Percentiles rank a stretch among this genome's conserved stretches.
These are phyloP conservation scores for Sherardia arvensis DNA, from an alignment of 257 asterid species.

Conservation along the genomic window DNA sequence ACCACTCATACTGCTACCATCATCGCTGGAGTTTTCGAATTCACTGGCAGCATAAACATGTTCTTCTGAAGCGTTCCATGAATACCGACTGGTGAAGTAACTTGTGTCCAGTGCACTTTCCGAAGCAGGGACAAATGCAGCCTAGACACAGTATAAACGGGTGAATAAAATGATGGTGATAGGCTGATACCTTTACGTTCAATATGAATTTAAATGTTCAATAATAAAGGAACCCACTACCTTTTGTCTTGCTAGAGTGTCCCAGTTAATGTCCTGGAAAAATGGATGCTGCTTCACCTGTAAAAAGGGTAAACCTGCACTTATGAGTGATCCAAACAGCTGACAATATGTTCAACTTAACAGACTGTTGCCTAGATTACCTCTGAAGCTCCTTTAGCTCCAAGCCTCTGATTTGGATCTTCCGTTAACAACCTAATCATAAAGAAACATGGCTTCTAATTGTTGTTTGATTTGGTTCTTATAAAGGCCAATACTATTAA, in stretches of 20 bases:
- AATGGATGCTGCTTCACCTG: slow-evolving; percentile 95
- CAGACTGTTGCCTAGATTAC: slow-evolving; percentile 23
- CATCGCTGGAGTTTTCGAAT: slow-evolving; percentile 73
- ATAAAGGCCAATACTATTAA: not conserved
- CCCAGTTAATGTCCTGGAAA: slow-evolving; percentile 96
- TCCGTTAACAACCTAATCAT: slow-evolving; percentile 69
- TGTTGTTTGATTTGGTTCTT: not conserved
- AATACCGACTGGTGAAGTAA: slow-evolving; percentile 86
- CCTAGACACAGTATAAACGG: slow-evolving; percentile 35
- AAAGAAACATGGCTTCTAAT: not conserved
- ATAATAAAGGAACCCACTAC: slow-evolving; percentile 18
- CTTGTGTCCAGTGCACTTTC: slow-evolving; percentile 94
- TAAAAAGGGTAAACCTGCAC: slow-evolving; percentile 7
- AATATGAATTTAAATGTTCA: not conserved
- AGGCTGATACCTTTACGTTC: not conserved
- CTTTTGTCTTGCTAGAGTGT: slow-evolving; percentile 97
- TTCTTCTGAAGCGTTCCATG: slow-evolving; percentile 95
- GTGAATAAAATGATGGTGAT: not conserved
- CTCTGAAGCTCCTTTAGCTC: slow-evolving; percentile 92
- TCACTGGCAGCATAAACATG: slow-evolving; percentile 76
- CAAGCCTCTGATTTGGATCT: slow-evolving; percentile 95
- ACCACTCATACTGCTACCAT: slow-evolving; percentile 65
- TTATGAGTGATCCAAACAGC: not conserved
- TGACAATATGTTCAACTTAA: not conserved
- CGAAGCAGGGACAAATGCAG: slow-evolving; percentile 90